Evolutionary conservation across 495 filamentous ascomycete genomes (phyloP).

Genomic region (Hyaloscypha finlandica): DNA sequence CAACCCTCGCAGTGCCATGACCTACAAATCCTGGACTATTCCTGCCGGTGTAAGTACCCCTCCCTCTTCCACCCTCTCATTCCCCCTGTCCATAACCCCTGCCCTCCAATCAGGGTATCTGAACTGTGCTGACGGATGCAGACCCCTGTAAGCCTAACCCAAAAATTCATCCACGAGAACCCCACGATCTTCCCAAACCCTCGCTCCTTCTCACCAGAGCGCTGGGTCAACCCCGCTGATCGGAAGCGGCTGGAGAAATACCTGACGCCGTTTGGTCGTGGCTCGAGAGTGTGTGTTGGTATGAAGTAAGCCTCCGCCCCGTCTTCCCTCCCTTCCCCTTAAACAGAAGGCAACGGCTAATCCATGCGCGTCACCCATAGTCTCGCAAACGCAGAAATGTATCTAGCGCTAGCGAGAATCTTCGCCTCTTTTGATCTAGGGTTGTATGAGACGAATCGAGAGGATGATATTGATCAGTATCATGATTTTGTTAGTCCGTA

Average conservation of each 20-base stretch:
- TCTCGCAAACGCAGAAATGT: conserved; percentile 18
- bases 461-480: conserved; percentile 30
- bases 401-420: conserved; percentile 34
- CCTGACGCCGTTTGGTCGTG: conserved; percentile 46
- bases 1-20: conserved; percentile 21
- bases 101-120: not conserved
- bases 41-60: conserved; percentile 19
- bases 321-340: too few relatives aligned
- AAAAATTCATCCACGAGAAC: conserved; percentile 25
- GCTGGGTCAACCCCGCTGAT: conserved; percentile 43
- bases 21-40: conserved; percentile 24
- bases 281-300: conserved; percentile 46
- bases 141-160: conserved; percentile 23
- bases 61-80: too few relatives aligned
- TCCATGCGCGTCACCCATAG: not conserved
- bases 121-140: conserved; percentile 12
- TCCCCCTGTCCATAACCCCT: not conserved
- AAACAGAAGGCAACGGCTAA: too few relatives aligned
- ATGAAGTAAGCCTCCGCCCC: conserved; percentile 13
- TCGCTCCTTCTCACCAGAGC: conserved; percentile 44
- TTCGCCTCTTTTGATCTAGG: conserved; percentile 32
- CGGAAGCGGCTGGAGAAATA: conserved; percentile 43
- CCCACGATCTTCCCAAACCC: conserved; percentile 42
- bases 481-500: conserved; percentile 30
- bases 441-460: conserved; percentile 30